Conservation (phyloP, 257 asterid genomes). For the Henckelia pumila region DNA sequence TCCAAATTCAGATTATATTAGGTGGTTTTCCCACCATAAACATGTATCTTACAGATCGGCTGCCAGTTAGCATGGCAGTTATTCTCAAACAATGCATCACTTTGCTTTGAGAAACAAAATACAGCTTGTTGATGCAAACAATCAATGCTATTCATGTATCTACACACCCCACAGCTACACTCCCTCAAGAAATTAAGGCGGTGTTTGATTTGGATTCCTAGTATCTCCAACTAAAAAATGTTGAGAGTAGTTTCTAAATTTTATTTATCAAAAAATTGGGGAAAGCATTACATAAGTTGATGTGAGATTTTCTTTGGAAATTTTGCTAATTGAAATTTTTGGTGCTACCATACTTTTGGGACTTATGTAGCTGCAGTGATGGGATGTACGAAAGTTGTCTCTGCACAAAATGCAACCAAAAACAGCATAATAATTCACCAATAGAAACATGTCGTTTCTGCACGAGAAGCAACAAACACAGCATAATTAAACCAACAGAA, state of each 20-base stretch:
- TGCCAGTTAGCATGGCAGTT: not conserved
- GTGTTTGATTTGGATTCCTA: not conserved
- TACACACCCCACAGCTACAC: not conserved
- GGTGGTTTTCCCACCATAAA: slow-evolving; percentile 7
- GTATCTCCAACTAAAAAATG: not conserved
- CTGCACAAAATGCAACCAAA: not conserved
- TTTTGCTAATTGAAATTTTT: not conserved
- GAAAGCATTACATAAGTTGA: not conserved
- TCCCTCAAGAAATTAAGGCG: not conserved
- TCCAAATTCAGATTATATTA: not conserved
- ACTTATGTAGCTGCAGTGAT: not conserved
- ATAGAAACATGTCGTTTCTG: not conserved
- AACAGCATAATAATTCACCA: not conserved
- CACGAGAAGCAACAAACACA: too few species aligned
- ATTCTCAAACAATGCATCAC: slow-evolving; percentile 2
- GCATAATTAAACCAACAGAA: not conserved
- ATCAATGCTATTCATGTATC: not conserved
- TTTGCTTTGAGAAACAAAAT: slow-evolving; percentile 11
- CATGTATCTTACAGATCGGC: not conserved
- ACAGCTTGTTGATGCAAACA: slow-evolving; percentile 11
- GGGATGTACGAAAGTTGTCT: not conserved
- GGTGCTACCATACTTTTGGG: not conserved
- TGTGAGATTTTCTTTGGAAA: not conserved
- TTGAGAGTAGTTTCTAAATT: not conserved
- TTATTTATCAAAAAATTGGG: not conserved